Evolutionary conservation across 2,329 filamentous ascomycete genomes (phyloP), one percentile per base, ranked within the genome.

Genomic region (Penicillium janthinellum): DNA sequence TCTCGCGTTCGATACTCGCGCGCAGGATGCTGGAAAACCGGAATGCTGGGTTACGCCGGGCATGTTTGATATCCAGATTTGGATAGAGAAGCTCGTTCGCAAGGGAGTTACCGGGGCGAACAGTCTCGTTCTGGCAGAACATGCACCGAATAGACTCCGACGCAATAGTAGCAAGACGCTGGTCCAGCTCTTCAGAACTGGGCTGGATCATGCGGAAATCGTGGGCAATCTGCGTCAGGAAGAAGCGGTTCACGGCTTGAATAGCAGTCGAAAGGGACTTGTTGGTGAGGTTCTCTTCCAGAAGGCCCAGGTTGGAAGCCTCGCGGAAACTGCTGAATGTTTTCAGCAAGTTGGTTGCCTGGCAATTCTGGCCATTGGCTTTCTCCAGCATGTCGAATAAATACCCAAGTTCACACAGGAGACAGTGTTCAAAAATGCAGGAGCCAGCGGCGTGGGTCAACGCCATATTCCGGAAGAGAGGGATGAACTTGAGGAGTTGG

Each of bases 381-480:
- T 98, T 99, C 69, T 98, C 90, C 25, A 99, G 84, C 95, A 99
- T 99, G 72, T 99, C 96, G 68, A 96, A 96, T 10, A 99, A 81
- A 73, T 95, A 99, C 0, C 95, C 95, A 65, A 99, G 83, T 76
- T 99, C 95, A 76, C 95, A 99, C 1, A 99, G 80, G 44, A 99
- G 81, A 75, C 95, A 99, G 35, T 87, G 84, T 57, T 96, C 92
- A 66, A 86, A 87, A 2, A 92, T 81, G 72, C 95, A 99, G 14
- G 89, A 86, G 8, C 90, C 91, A 0, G 95, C 92, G 1, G 93
- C 90, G 74, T 99, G 95, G 60, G 93, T 88, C 1, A 99, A 83
- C 10, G 95, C 90, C 54, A 96, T 78, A 70, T 99, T 99, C 50
- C 94, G 88, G 54, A 97, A 82, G 20, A 96, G 77, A 0, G 94